Percentiles rank a stretch among this genome's conserved stretches.
Conservation (phyloP, 805 yeast genomes). For the Middelhovenomyces tepae region DNA sequence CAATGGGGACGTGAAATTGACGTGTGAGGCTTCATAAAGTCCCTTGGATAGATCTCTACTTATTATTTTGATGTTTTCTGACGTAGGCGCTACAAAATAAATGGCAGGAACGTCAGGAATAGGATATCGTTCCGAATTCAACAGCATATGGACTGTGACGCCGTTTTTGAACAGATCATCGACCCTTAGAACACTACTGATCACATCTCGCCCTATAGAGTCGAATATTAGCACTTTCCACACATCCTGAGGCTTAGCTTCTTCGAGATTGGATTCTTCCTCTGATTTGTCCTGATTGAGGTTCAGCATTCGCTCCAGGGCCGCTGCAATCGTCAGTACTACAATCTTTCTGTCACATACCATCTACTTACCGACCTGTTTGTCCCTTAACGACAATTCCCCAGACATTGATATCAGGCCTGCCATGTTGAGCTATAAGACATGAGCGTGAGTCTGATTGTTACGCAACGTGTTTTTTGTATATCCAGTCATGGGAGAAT, state of each 20-base stretch:
- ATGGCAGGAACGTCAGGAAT: constrained; percentile 92
- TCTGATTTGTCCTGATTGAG: constrained; percentile 52
- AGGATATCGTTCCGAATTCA: constrained; percentile 64
- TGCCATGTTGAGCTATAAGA: too few species aligned
- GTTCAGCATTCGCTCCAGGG: constrained; percentile 76
- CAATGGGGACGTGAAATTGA: constrained; percentile 80
- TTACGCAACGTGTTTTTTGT: too few species aligned
- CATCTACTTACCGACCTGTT: too few species aligned
- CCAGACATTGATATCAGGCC: too few species aligned
- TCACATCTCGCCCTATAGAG: constrained; percentile 66
- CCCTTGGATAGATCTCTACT: constrained; percentile 66
- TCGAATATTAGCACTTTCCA: constrained; percentile 94
- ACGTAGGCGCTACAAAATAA: constrained; percentile 83
- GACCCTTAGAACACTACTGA: constrained; percentile 87
- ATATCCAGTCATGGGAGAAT: too few species aligned
- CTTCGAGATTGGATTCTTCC: constrained; percentile 7
- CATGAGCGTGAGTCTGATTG: too few species aligned
- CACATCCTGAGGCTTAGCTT: constrained; percentile 35
- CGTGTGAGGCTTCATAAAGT: constrained; percentile 67
- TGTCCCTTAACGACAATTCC: too few species aligned
- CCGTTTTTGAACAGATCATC: constrained; percentile 87
- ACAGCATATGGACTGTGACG: constrained; percentile 77
- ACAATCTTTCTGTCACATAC: too few species aligned
- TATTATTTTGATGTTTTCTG: constrained; percentile 60
- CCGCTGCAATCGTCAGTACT: too few species aligned